Evolutionary conservation across 371 early-diverging fungal genomes (phyloP).

Genomic region (Mortierella sp.): DNA sequence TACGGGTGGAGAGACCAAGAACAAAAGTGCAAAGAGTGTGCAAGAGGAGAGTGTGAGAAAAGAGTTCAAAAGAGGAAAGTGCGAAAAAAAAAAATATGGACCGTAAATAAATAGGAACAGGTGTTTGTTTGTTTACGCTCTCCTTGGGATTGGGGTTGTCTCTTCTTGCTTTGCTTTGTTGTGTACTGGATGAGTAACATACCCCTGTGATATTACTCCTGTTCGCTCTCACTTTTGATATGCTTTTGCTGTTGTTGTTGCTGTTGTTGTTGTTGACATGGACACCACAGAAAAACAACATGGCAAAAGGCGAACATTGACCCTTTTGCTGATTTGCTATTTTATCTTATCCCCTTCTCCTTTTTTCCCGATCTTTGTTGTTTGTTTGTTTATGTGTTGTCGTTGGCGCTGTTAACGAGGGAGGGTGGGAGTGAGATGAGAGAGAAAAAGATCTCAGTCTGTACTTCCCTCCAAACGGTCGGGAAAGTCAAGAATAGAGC

Average conservation of each 20-base stretch:
- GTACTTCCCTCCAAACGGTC: no score
- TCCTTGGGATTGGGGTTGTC: no score
- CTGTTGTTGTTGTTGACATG: background rate
- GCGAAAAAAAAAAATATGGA: background rate
- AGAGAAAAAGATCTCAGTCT: no score
- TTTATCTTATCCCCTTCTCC: background rate
- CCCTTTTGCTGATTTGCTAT: background rate
- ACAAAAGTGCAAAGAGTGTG: no score
- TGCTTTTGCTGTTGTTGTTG: background rate
- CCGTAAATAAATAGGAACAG: background rate
- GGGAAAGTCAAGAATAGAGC: no score
- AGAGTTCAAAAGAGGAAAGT: constrained; percentile 10
- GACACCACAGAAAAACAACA: background rate
- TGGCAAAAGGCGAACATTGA: background rate
- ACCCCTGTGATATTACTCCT: no score
- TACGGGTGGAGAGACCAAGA: background rate
- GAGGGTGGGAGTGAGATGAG: no score
- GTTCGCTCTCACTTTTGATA: no score
- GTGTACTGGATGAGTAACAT: no score
- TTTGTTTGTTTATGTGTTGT: no score
- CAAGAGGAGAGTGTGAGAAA: background rate
- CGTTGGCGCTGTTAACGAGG: no score
- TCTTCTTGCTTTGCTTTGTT: no score
- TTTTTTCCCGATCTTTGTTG: constrained; percentile 4
- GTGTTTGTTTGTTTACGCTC: background rate